Conservation (phyloP, 805 yeast species). For the Nakazawaea siamensis region DNA sequence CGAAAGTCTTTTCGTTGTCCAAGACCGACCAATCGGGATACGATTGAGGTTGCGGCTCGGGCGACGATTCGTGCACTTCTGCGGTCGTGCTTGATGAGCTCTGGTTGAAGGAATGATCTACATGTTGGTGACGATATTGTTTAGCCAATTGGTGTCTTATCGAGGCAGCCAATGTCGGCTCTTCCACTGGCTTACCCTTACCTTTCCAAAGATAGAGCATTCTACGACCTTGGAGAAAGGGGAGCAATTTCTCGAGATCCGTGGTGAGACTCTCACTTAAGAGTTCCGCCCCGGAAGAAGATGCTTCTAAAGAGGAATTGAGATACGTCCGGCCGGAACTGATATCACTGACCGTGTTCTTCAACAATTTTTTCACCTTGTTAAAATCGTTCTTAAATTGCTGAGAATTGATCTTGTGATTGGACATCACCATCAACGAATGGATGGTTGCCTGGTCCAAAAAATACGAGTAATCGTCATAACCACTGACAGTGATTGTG, state of each 20-base stretch:
- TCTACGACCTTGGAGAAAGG: slow-evolving; percentile 20
- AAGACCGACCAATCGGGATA: not conserved
- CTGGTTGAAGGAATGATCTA: too few species aligned
- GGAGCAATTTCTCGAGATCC: slow-evolving; percentile 16
- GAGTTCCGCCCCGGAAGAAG: slow-evolving; percentile 13
- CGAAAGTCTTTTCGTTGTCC: slow-evolving; percentile 10
- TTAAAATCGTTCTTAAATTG: slow-evolving; percentile 25
- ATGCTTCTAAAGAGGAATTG: too few species aligned
- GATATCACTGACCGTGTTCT: slow-evolving; percentile 27
- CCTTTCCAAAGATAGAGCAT: slow-evolving; percentile 39
- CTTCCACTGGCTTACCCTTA: slow-evolving; percentile 32
- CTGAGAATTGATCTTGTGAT: slow-evolving; percentile 21
- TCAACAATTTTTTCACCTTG: slow-evolving; percentile 25
- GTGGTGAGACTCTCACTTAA: slow-evolving; percentile 13
- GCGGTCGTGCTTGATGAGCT: too few species aligned
- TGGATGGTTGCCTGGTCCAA: slow-evolving; percentile 9
- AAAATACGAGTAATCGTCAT: slow-evolving; percentile 22
- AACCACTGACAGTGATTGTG: slow-evolving; percentile 45
- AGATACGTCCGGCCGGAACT: slow-evolving; percentile 25
- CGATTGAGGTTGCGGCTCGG: not conserved
- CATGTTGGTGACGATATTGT: not conserved
- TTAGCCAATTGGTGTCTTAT: slow-evolving; percentile 5
- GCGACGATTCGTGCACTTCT: too few species aligned
- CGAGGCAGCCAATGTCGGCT: slow-evolving; percentile 15
- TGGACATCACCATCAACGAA: slow-evolving; percentile 9